Base-by-base conservation (phyloP, 805 yeast species). In the Candida vartiovaarae region DNA sequence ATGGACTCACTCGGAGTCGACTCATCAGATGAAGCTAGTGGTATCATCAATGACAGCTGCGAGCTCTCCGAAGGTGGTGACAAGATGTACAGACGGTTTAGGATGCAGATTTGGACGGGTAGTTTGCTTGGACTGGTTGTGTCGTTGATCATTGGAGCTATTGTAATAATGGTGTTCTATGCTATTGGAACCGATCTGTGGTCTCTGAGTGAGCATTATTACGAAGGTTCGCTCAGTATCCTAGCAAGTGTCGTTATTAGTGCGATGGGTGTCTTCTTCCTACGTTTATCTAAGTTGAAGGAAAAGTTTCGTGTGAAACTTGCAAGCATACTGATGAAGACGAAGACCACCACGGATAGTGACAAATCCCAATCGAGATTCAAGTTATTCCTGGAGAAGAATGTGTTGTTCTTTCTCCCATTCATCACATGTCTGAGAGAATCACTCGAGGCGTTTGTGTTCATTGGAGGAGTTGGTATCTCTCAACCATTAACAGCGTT, bases 361-460 rank as follows among this genome's bases (percentile, higher is more conserved):
- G 36, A 44, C 28, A 50, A 50, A 27, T 42, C 46, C 5, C 47
- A 51, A 42, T 47, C 62, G 27, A 52, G 55, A 33, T 43, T 68
- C 29, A 63, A 61, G 24, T 52, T 57, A 23, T 74, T 72, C 47
- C 59, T 74, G 36, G 78, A 78, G 47, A 76, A 74, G 55, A 82
- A 87, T 58, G 80, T 91, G 4, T 66, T 84, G 61, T 85, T 83
- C 47, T 68, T 88, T 32, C 65, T 88, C 34, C 96, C 97, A 1
- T 81, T 89, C 55, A 74, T 89, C 38, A 89, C 97, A 2, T 82
- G 95, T 4, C 66, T 89, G 40, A 75, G 96, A 59, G 96, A 89
- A 63, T 95, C 96, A 2, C 67, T 89, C 42, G 96, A 89, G 62
- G 96, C 96, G 0, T 89, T 89, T 32, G 93, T 89, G 3, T 89